These are phyloP conservation scores for Monilinia vaccinii-corymbosi DNA, from an alignment of 2,329 filamentous ascomycete genomes.

Conservation along the genomic window DNA sequence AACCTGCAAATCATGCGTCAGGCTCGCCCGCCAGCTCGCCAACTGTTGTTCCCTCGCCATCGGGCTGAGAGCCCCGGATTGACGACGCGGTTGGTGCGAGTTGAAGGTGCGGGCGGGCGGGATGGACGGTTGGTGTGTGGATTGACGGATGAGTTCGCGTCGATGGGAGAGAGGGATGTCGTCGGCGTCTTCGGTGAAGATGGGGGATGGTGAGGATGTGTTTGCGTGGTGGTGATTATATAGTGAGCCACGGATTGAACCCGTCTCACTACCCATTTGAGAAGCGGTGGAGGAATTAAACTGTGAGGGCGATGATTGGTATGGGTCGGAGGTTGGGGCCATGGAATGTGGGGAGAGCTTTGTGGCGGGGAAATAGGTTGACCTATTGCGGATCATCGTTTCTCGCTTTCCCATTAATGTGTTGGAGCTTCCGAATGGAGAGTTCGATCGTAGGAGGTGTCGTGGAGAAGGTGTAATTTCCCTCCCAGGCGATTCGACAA, in stretches of 20 bases:
- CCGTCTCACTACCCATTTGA: constrained; percentile 33
- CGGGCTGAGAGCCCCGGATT: constrained; percentile 35
- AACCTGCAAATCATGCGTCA: constrained; percentile 52
- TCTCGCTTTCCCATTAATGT: constrained; percentile 49
- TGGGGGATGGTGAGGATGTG: constrained; percentile 18
- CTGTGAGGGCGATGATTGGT: constrained; percentile 13
- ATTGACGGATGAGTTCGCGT: constrained; percentile 46
- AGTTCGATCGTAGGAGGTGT: not conserved
- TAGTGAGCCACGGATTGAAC: constrained; percentile 29
- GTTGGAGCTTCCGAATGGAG: constrained; percentile 25
- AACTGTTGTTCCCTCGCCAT: constrained; percentile 48
- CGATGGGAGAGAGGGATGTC: constrained; percentile 65
- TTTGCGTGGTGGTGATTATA: not conserved
- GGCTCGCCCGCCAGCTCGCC: constrained; percentile 56
- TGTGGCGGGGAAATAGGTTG: constrained; percentile 12
- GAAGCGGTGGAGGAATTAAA: not conserved
- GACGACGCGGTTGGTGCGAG: constrained; percentile 46
- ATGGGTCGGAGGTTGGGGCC: constrained; percentile 14
- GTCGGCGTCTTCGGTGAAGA: constrained; percentile 42
- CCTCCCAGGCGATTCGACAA: constrained; percentile 30
- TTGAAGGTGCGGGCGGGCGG: constrained; percentile 34
- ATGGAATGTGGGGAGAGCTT: constrained; percentile 2
- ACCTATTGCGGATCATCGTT: constrained; percentile 35
- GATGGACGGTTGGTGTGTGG: constrained; percentile 11
- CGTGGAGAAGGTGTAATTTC: constrained; percentile 19